Evolutionary conservation across 768 basidiomycete genomes (phyloP).

Genomic region (Boletus pseudopeckii): DNA sequence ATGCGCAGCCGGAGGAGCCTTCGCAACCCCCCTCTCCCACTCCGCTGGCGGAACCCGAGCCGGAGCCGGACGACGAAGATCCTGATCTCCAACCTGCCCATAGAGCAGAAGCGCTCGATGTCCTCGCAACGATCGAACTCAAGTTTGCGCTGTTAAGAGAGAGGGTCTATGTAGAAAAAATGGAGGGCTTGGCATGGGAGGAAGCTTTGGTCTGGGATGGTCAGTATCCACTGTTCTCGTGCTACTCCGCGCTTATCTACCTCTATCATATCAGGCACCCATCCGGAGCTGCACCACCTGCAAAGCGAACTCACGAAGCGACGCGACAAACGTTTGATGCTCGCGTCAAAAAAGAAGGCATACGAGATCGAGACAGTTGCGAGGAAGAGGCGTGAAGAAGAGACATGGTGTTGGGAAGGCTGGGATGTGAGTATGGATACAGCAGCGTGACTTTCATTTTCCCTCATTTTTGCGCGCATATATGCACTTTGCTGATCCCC

Average conservation of each 20-base stretch:
- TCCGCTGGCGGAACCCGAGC: conserved; percentile 24
- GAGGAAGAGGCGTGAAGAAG: conserved; percentile 65
- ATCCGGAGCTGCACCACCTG: conserved; percentile 83
- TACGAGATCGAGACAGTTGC: conserved; percentile 63
- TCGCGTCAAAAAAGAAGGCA: conserved; percentile 71
- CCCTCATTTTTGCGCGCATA: background rate
- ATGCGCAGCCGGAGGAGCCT: conserved; percentile 25
- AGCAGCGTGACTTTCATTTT: conserved; percentile 3
- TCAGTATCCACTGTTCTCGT: conserved; percentile 34
- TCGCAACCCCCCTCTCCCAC: conserved; percentile 26
- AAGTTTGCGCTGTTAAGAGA: conserved; percentile 88
- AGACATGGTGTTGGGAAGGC: conserved; percentile 80
- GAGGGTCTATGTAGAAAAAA: conserved; percentile 87
- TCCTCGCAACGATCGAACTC: conserved; percentile 85
- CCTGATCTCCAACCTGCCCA: conserved; percentile 77
- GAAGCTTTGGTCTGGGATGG: conserved; percentile 77
- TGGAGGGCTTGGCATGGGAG: conserved; percentile 88
- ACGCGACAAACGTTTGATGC: conserved; percentile 74
- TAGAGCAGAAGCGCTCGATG: conserved; percentile 84
- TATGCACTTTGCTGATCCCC: conserved; percentile 4
- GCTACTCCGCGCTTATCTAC: background rate
- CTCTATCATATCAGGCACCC: conserved; percentile 51
- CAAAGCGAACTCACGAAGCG: conserved; percentile 75
- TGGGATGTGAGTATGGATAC: conserved; percentile 66
- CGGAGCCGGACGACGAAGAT: conserved; percentile 43